phyloP scores from a whole-genome alignment of 352 stramenopile species.

The Globisporangium sylvaticum region DNA sequence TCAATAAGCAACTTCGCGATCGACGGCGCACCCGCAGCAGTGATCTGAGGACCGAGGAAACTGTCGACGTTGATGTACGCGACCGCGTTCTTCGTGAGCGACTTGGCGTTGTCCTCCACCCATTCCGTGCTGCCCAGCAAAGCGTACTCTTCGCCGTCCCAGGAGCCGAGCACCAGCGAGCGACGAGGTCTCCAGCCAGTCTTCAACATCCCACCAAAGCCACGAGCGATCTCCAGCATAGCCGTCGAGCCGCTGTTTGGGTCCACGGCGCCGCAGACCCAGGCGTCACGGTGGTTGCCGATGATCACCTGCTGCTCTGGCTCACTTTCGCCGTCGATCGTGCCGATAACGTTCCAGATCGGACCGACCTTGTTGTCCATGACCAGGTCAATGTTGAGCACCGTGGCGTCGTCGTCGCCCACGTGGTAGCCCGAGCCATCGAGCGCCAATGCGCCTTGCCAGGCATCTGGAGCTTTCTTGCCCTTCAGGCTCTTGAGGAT shows the following conservation, averaged over 20 bases:
- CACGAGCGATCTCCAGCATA: slow-evolving; percentile 82
- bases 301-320: slow-evolving; percentile 79
- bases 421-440: slow-evolving; percentile 57
- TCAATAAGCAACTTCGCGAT: slow-evolving; percentile 57
- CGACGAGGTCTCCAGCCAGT: slow-evolving; percentile 62
- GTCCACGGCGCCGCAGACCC: slow-evolving; percentile 86
- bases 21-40: slow-evolving; percentile 57
- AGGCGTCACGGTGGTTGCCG: slow-evolving; percentile 90
- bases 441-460: slow-evolving; percentile 62
- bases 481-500: slow-evolving; percentile 71
- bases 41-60: slow-evolving; percentile 50
- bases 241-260: slow-evolving; percentile 77
- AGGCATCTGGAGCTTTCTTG: slow-evolving; percentile 40
- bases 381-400: slow-evolving; percentile 56
- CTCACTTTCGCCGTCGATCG: slow-evolving; percentile 54
- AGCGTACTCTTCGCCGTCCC: slow-evolving; percentile 85
- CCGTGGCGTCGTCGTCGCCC: slow-evolving; percentile 58
- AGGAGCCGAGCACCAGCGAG: slow-evolving; percentile 76
- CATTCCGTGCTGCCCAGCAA: slow-evolving; percentile 84
- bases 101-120: slow-evolving; percentile 56
- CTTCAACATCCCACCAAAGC: slow-evolving; percentile 58
- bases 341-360: slow-evolving; percentile 88
- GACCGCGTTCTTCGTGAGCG: slow-evolving; percentile 50
- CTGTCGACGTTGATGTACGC: slow-evolving; percentile 87
- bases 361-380: slow-evolving; percentile 75